Conservation (phyloP, 805 yeast species). For the Zygoascus ofunaensis region DNA sequence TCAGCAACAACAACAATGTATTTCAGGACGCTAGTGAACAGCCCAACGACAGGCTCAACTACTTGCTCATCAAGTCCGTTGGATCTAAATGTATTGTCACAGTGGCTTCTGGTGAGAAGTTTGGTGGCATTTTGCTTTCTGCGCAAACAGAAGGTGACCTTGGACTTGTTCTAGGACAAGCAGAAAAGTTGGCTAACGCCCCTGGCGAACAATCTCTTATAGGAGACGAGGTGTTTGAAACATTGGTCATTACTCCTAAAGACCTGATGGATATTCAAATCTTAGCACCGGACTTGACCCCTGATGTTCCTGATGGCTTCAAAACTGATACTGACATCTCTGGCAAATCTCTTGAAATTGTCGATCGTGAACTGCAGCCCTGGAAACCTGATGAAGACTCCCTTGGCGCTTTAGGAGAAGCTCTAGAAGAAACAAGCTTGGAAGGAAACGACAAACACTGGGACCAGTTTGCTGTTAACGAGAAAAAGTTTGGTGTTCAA, state of each 20-base stretch:
- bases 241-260: constrained; percentile 38
- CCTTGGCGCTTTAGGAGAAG: constrained; percentile 20
- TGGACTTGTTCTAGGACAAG: constrained; percentile 47
- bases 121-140: constrained; percentile 50
- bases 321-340: constrained; percentile 84
- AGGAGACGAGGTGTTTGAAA: constrained; percentile 28
- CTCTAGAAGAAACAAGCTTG: constrained; percentile 29
- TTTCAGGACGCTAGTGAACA: constrained; percentile 19
- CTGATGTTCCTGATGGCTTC: constrained; percentile 34
- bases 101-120: constrained; percentile 50
- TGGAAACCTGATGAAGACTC: constrained; percentile 68
- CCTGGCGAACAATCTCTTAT: constrained; percentile 31
- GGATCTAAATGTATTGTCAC: constrained; percentile 53
- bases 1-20: background rate
- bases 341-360: constrained; percentile 30
- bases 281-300: constrained; percentile 31
- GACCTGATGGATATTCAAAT: constrained; percentile 46
- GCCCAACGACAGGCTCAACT: constrained; percentile 50
- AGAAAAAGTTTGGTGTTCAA: constrained; percentile 77
- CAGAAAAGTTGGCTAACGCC: constrained; percentile 34
- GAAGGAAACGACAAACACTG: constrained; percentile 34
- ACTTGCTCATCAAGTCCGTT: constrained; percentile 46
- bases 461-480: constrained; percentile 95
- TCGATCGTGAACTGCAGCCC: constrained; percentile 66
- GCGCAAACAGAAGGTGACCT: constrained; percentile 37